Conservation (phyloP, 2,329 filamentous ascomycete genomes). For the Penicillium sp. region DNA sequence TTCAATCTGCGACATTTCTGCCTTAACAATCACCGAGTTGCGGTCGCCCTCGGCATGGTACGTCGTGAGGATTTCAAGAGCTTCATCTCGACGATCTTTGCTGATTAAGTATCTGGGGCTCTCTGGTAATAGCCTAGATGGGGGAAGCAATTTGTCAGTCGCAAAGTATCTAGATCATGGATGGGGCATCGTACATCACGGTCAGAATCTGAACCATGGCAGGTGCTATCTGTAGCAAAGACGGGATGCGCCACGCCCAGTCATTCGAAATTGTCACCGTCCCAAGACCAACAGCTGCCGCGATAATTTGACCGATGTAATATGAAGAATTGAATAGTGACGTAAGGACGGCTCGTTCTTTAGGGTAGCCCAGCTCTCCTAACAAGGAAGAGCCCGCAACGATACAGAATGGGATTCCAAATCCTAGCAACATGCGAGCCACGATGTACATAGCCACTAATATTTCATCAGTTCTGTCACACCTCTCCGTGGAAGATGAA, state of each 20-base stretch:
- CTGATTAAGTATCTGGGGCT: constrained; percentile 17
- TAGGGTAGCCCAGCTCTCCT: constrained; percentile 56
- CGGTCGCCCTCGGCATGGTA: constrained; percentile 51
- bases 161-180: background rate
- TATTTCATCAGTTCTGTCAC: background rate
- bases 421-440: constrained; percentile 54
- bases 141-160: background rate
- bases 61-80: constrained; percentile 27
- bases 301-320: constrained; percentile 26
- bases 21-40: constrained; percentile 49
- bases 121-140: constrained; percentile 21
- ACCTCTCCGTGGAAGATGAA: background rate
- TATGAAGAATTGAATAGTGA: constrained; percentile 54
- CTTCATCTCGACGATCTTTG: constrained; percentile 20
- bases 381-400: constrained; percentile 54
- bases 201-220: constrained; percentile 22
- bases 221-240: constrained; percentile 38
- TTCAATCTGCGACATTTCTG: constrained; percentile 57
- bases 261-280: constrained; percentile 29
- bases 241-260: constrained; percentile 46
- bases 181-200: constrained; percentile 17
- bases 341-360: constrained; percentile 55
- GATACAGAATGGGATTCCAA: constrained; percentile 57
- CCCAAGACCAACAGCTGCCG: constrained; percentile 25
- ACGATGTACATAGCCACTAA: constrained; percentile 55